Evolutionary conservation across 2,329 filamentous ascomycete genomes (phyloP), one percentile per base, ranked within the genome.

Genomic region (Rosellinia necatrix): DNA sequence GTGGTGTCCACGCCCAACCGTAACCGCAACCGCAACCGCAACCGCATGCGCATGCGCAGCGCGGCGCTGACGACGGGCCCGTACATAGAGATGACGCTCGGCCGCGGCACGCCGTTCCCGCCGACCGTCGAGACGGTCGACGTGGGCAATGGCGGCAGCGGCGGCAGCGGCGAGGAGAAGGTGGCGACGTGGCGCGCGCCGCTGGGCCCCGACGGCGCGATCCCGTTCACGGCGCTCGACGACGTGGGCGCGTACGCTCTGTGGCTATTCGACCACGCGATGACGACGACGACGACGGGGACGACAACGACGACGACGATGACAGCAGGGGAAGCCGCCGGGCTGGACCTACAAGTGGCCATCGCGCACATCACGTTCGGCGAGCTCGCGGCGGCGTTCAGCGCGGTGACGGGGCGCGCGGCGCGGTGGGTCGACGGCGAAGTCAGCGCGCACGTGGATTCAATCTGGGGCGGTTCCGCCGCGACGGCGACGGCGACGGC

Each of bases 61-160:
- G 78, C 84, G 15, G 76, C 80, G 2, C 87, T 87, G 67, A 87
- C 85, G 40, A 82, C 82, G 0, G 84, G 84, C 0, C 77, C 77
- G 0, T 80, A 80, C 59, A 76, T 79, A 12, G 74, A 78, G 37
- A 79, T 80, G 76, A 61, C 71, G 0, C 68, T 78, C 3, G 66
- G 70, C 0, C 41, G 40, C 0, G 12, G 40, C 3, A 78, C 75
- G 1, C 66, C 74, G 15, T 75, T 80, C 71, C 66, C 70, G 2
- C 75, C 76, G 0, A 63, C 44, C 0, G 58, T 79, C 8, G 74
- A n/a, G n/a, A n/a, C n/a, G n/a, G n/a, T n/a, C n/a, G n/a, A n/a
- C n/a, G n/a, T n/a, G n/a, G n/a, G n/a, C n/a, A n/a, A n/a, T n/a
- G n/a, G n/a, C n/a, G n/a, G n/a, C n/a, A n/a, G n/a, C n/a, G n/a